Conservation (phyloP, 768 basidiomycete species). For the Lactifluus pinguis region DNA sequence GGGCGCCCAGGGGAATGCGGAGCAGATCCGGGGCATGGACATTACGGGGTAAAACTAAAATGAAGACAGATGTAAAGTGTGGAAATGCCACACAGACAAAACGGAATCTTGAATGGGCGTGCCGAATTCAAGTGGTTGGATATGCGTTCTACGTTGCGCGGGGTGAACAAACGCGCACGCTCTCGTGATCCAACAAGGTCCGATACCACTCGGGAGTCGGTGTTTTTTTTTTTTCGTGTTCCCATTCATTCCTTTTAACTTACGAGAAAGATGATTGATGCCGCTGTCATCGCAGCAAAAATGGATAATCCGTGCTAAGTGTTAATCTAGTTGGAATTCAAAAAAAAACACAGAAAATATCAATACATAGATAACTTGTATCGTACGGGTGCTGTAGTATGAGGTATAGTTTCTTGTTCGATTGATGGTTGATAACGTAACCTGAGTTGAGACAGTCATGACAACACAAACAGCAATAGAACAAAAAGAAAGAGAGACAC, state of each 20-base stretch:
- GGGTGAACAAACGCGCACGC: background rate
- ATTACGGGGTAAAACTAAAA: too few species aligned
- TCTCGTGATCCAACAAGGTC: background rate
- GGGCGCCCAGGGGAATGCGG: too few species aligned
- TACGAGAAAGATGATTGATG: background rate
- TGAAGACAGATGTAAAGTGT: too few species aligned
- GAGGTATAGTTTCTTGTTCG: background rate
- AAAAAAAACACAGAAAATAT: background rate
- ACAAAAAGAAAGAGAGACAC: background rate
- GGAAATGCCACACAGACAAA: too few species aligned
- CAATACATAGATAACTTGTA: background rate
- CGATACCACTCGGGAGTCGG: background rate
- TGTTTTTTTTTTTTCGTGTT: background rate
- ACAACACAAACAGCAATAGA: background rate
- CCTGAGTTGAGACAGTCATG: background rate
- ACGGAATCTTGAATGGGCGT: too few species aligned
- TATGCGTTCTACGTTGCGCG: background rate
- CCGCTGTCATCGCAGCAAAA: background rate
- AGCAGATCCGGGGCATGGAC: too few species aligned
- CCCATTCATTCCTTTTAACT: too few species aligned
- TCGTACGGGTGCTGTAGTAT: background rate
- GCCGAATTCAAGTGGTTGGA: background rate
- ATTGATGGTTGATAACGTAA: background rate
- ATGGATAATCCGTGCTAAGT: background rate
- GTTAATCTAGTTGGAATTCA: background rate